A percentile compares a stretch with the other conserved stretches of the same genome.
These are phyloP conservation scores for Capsella rubella DNA, from an alignment of 441 rosid species.

Conservation along the genomic window DNA sequence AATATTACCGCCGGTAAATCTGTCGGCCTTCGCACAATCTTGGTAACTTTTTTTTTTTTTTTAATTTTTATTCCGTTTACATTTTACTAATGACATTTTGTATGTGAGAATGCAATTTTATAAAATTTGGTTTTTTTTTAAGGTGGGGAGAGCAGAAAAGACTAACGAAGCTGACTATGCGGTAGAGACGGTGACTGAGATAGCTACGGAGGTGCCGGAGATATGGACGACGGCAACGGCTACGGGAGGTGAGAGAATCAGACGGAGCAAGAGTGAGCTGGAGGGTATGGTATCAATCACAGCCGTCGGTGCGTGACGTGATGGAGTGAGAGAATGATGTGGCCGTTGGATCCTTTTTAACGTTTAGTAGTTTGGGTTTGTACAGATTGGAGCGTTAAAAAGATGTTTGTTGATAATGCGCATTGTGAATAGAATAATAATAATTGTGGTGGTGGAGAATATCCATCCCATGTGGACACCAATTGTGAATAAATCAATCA, in stretches of 20 bases:
- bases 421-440: slow-evolving; percentile 38
- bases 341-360: slow-evolving; percentile 36
- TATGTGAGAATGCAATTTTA: not conserved
- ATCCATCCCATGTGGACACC: slow-evolving; percentile 42
- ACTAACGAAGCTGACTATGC: slow-evolving; percentile 71
- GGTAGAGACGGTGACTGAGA: slow-evolving; percentile 55
- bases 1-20: slow-evolving; percentile 79
- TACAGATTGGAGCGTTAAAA: slow-evolving; percentile 34
- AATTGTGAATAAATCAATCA: slow-evolving; percentile 37
- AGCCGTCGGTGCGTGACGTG: slow-evolving; percentile 42
- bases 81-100: not conserved
- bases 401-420: slow-evolving; percentile 15
- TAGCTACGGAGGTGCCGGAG: slow-evolving; percentile 68
- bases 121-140: not conserved
- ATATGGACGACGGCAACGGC: slow-evolving; percentile 55
- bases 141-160: slow-evolving; percentile 75
- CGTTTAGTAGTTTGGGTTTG: slow-evolving; percentile 25
- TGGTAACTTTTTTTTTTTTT: no score
- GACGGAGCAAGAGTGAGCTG: slow-evolving; percentile 53
- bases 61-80: not conserved
- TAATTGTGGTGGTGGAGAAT: slow-evolving; percentile 18
- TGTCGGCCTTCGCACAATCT: slow-evolving; percentile 68
- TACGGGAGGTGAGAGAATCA: slow-evolving; percentile 48
- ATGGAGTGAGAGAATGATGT: not conserved
- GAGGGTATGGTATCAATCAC: slow-evolving; percentile 48